Evolutionary conservation across 176 grass and related monocot species (phyloP), one percentile per base, ranked within the genome.

Genomic region (Rhipidocladum racemiflorum): DNA sequence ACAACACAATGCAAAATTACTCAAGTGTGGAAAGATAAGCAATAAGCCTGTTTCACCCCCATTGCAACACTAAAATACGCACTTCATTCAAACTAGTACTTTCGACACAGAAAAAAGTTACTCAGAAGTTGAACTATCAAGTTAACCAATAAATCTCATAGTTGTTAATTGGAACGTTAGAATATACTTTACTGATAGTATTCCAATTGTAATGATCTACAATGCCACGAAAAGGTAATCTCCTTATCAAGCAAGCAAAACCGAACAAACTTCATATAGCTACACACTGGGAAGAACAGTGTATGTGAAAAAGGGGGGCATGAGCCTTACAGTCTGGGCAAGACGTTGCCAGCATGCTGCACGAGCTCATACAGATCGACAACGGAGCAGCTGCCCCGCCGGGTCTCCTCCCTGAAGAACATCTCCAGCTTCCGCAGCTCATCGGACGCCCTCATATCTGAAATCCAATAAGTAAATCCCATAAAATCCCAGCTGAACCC

Each of bases 361-460:
- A 98, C 95, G 38, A 98, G 95, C 85, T 98, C 95, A 13, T 95
- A 98, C 20, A 98, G 82, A 62, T 94, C 92, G 29, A 98, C 88
- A 29, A 98, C 84, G 2, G 95, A 98, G 87, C 91, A 95, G 78
- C 76, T 91, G 5, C 95, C 95, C 9, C 92, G 82, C 18, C 72
- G 81, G 28, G 90, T 93, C 86, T 98, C 92, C 86, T 98, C 92
- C 80, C 88, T 86, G 87, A 98, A 98, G 95, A 98, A 98, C 95
- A 95, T 98, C 88, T 98, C 95, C 81, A 98, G 84, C 82, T 93
- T 98, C 87, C 92, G 78, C 85, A 98, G 61, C 82, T 98, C 95
- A 76, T 98, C 95, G 46, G 95, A 98, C 65, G 95, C 90, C 89
- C 96, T 90, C 96, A 98, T 98, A 70, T 95, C 96, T 98, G 77